A percentile compares a stretch with the other conserved stretches of the same genome.
These are phyloP conservation scores for Potentilla sterilis DNA, from an alignment of 306 rosid genomes.

Conservation along the genomic window DNA sequence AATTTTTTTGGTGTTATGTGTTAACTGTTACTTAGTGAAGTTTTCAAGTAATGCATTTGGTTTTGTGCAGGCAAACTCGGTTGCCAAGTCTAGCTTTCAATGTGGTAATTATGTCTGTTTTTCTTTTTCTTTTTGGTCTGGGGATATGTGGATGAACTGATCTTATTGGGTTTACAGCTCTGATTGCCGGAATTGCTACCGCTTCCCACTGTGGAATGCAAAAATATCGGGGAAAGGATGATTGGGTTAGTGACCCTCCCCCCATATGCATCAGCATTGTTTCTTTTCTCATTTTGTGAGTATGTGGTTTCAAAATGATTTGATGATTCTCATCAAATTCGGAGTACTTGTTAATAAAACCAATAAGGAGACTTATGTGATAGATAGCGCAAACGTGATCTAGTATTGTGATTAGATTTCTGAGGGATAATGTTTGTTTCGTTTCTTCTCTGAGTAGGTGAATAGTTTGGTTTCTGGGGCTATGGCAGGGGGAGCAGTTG, in stretches of 20 bases:
- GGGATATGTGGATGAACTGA: conserved; percentile 27
- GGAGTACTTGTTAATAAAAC: neutral
- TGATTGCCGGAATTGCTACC: conserved; percentile 61
- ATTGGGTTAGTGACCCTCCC: conserved; percentile 62
- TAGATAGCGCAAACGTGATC: neutral
- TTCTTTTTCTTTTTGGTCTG: neutral
- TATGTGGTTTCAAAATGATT: neutral
- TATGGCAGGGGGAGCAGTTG: conserved; percentile 67
- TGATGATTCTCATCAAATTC: neutral
- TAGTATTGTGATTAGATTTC: neutral
- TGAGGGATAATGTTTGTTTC: conserved; percentile 9
- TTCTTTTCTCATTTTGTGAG: neutral
- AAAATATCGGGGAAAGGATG: conserved; percentile 55
- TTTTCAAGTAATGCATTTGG: conserved; percentile 7
- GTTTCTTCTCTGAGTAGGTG: conserved; percentile 42
- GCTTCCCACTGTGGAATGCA: conserved; percentile 63
- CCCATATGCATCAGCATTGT: neutral
- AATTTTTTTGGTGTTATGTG: neutral
- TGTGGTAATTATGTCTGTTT: conserved; percentile 49
- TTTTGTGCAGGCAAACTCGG: conserved; percentile 55
- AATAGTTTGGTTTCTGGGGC: conserved; percentile 82
- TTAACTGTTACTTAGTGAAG: neutral
- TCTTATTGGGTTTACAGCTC: conserved; percentile 42
- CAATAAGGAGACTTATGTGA: neutral
- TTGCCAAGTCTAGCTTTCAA: conserved; percentile 46